Base-by-base conservation (phyloP, 768 basidiomycete genomes). In the Leucocoprinus sp. region DNA sequence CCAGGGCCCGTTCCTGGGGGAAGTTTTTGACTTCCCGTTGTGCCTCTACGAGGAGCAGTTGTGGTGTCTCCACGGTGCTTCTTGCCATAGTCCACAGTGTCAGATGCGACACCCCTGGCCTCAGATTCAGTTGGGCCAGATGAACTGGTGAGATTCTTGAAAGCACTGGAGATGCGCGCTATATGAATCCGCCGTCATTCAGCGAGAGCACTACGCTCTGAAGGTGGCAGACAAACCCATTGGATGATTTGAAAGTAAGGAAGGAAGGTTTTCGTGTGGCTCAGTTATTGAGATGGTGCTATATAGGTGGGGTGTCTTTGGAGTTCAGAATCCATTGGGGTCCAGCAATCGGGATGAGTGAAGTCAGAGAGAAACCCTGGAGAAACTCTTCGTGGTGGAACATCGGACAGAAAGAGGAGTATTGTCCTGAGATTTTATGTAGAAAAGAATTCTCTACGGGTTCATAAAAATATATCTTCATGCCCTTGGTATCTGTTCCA, bases 1-100 rank as follows among this genome's bases (percentile, higher is more conserved):
- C 55, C 55, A 12, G 51, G 47, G 2, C 57, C 58, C 5, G 55
- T 55, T 7, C 55, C 57, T 23, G 52, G 26, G n/a, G 55, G 56
- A 12, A 57, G 52, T 24, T 49, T 55, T 15, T 45, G 36, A 22
- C 37, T 22, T 5, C 36, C 17, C 3, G 44, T 23, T 5, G 5
- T 12, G 7, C 19, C 38, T 27, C 37, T 28, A 22, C 44, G 44
- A 29, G 21, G 29, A 12, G 31, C 31, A n/a, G 31, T 11, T 4
- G 31, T 11, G 9, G 31, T 8, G 31, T 31, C 31, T 8, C 31
- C 31, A 14, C n/a, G n/a, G 31, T n/a, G 31, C 31, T 31, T 14
- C 11, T 31, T 31, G 14, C 5, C 31, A 12, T 31, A 31, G 14
- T 31, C 31, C 9, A 31, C 31, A 31, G 9, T 14, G 9, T 31